These are phyloP conservation scores for Trichosporon inkin DNA, from an alignment of 1,284 basidiomycete species.

Conservation along the genomic window DNA sequence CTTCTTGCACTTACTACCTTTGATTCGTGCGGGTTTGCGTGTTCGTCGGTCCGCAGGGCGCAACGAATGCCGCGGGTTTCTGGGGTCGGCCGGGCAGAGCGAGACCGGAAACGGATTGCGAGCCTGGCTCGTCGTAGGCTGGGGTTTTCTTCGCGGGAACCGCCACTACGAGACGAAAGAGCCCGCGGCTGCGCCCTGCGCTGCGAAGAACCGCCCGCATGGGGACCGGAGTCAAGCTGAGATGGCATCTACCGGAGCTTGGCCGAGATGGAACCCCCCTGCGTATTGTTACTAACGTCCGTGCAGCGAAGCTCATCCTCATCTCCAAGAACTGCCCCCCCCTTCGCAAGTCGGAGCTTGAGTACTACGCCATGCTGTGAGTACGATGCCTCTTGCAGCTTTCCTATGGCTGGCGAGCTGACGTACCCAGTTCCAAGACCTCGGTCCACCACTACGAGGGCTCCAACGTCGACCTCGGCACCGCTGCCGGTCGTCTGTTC, in stretches of 20 bases:
- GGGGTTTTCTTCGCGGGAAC: too few species aligned
- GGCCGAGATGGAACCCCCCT: constrained; percentile 86
- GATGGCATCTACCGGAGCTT: constrained; percentile 39
- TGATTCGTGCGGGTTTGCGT: too few species aligned
- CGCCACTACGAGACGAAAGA: too few species aligned
- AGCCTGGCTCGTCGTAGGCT: too few species aligned
- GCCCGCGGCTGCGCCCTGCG: neutral
- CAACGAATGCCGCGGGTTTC: too few species aligned
- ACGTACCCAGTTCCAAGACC: constrained; percentile 67
- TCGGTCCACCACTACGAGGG: constrained; percentile 95
- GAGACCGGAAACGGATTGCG: too few species aligned
- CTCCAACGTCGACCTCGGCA: constrained; percentile 96
- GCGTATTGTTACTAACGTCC: neutral
- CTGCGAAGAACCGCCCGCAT: neutral
- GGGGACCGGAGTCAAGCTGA: constrained; percentile 9
- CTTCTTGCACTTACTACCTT: too few species aligned
- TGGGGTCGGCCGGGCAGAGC: too few species aligned
- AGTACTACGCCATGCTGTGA: constrained; percentile 98
- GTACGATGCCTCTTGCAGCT: constrained; percentile 20
- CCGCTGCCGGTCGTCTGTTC: constrained; percentile 98
- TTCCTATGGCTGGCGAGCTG: neutral
- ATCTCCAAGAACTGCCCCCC: constrained; percentile 99
- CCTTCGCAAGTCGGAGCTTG: constrained; percentile 97
- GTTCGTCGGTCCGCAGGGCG: too few species aligned
- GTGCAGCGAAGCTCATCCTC: constrained; percentile 91